Percentiles rank a stretch among this genome's conserved stretches.
Evolutionary conservation across 306 rosid genomes (phyloP).

Genomic region (Sindora glabra): DNA sequence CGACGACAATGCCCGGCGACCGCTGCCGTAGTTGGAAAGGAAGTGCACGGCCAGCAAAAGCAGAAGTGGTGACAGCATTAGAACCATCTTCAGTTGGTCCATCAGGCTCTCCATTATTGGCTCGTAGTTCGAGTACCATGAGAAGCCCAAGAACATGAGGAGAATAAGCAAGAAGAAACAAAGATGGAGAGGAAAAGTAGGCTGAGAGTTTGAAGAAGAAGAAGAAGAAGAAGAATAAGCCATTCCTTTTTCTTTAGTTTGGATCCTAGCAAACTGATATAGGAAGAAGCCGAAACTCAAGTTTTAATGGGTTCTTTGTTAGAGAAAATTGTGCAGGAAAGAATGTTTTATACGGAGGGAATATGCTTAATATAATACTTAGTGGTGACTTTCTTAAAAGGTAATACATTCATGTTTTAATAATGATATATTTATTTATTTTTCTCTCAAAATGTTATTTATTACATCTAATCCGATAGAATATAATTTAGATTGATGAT

Average conservation of each 20-base stretch:
- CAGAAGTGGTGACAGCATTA: slow-evolving; percentile 50
- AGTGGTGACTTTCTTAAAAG: no score
- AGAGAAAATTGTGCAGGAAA: neutral
- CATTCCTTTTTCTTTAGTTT: slow-evolving; percentile 19
- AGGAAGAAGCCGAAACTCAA: neutral
- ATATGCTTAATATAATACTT: no score
- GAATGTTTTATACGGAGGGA: slow-evolving; percentile 21
- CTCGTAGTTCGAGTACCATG: slow-evolving; percentile 67
- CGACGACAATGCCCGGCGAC: slow-evolving; percentile 14
- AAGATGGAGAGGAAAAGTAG: slow-evolving; percentile 49
- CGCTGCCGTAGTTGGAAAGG: slow-evolving; percentile 21
- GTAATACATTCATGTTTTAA: no score
- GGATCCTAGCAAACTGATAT: neutral
- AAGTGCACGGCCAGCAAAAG: slow-evolving; percentile 50
- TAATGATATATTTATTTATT: no score
- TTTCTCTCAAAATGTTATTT: no score
- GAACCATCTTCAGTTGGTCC: slow-evolving; percentile 51
- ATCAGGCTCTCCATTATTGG: slow-evolving; percentile 42
- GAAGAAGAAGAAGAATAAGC: slow-evolving; percentile 16
- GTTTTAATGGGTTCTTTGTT: neutral
- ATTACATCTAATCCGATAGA: no score
- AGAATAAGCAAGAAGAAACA: slow-evolving; percentile 51
- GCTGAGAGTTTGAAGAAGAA: slow-evolving; percentile 24
- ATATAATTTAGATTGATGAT: no score
- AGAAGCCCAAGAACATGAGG: slow-evolving; percentile 38